phyloP scores from a whole-genome alignment of 176 grass and related monocot genomes.

The Melocanna baccifera region DNA sequence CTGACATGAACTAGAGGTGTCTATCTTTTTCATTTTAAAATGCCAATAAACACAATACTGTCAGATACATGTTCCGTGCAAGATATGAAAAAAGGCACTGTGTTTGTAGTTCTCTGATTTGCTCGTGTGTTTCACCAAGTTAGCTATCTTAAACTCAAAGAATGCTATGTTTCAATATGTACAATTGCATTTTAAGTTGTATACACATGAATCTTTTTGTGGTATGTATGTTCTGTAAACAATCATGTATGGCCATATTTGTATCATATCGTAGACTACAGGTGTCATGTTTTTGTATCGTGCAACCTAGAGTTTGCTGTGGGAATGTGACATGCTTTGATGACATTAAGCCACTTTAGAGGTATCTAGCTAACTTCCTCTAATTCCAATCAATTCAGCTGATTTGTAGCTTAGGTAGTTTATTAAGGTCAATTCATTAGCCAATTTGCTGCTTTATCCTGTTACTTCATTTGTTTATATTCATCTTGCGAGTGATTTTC shows the following conservation, averaged over 20 bases:
- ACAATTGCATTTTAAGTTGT: not conserved
- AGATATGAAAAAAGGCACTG: not conserved
- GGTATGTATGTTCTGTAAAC: not conserved
- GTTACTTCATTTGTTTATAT: not conserved
- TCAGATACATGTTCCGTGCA: not conserved
- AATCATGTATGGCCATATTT: not conserved
- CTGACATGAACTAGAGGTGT: not conserved
- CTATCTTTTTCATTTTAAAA: slow-evolving; percentile 17
- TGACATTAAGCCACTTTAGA: not conserved
- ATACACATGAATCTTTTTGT: not conserved
- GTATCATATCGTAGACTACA: not conserved
- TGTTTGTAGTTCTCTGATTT: slow-evolving; percentile 11
- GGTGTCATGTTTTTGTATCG: not conserved
- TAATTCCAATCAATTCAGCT: not conserved
- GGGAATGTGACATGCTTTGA: slow-evolving; percentile 1
- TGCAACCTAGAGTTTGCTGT: not conserved
- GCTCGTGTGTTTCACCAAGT: not conserved
- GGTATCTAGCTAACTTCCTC: not conserved
- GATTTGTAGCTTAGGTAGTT: not conserved
- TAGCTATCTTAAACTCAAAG: not conserved
- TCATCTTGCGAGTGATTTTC: not conserved
- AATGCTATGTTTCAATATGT: not conserved
- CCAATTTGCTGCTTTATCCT: not conserved
- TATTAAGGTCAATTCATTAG: not conserved
- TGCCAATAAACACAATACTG: not conserved